Base-by-base conservation (phyloP, 2,329 filamentous ascomycete genomes). In the Dothistroma pini region DNA sequence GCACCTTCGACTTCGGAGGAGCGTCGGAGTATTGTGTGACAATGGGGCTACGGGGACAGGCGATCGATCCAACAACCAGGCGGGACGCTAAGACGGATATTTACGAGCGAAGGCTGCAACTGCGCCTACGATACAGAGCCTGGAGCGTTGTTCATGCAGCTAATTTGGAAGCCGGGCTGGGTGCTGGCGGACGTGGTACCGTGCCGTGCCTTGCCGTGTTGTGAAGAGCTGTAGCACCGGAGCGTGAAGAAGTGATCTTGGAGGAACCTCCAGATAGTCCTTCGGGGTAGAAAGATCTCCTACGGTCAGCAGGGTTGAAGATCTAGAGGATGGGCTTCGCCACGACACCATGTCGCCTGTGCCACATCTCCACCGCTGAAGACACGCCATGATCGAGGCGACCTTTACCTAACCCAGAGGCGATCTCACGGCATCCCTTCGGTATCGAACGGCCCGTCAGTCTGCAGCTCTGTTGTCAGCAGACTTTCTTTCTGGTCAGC, bases 381-480 rank as follows among this genome's bases (percentile, higher is more conserved):
- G n/a, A n/a, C n/a, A 31, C 51, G 31, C 31, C 51, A 31, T 53
- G 51, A 53, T 53, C 51, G 51, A 53, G 25, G 35, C 25, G 25
- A 12, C 49, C 25, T 31, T 10, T 2, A 25, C 22, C 11, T 6
- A 53, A 29, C 51, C 25, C 31, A 31, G 22, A 16, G 51, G 25
- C 51, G 51, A 53, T 53, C 51, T 14, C 7, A 16, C n/a, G 51
- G 25, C 51, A 53, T 35, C 8, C 51, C n/a, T 53, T 53, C 51
- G 51, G 51, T n/a, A 53, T 32, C 31, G 9, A 5, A n/a, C 51
- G 51, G 51, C 11, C 51, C 51, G 31, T 53, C 51, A 10, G 31
- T 53, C 25, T 53, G n/a, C 51, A 53, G 34, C 51, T 53, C 19
- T 53, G 34, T 53, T 35, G 31, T 21, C n/a, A 53, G n/a, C 51